A percentile compares a stretch with the other conserved stretches of the same genome.
These are phyloP conservation scores for Westerdykella aurantiaca DNA, from an alignment of 2,329 filamentous ascomycete genomes.

Conservation along the genomic window DNA sequence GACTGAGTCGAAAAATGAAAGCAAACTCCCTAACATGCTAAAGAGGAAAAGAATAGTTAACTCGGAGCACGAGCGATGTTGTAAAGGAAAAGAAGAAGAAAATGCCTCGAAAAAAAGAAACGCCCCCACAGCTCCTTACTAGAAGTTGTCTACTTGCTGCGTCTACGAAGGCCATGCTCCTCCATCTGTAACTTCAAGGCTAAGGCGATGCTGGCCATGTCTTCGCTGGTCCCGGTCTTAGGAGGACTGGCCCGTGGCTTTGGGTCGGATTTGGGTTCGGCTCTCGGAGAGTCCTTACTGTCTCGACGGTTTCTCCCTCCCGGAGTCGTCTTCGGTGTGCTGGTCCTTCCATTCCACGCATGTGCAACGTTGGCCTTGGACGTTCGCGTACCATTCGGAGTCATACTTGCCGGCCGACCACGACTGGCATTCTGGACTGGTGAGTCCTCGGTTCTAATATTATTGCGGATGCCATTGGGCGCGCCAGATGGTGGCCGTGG, in stretches of 20 bases:
- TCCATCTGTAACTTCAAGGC: constrained; percentile 27
- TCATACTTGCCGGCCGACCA: constrained; percentile 2
- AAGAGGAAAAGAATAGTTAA: not conserved
- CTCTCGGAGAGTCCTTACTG: constrained; percentile 25
- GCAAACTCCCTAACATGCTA: not conserved
- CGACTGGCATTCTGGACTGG: constrained; percentile 1
- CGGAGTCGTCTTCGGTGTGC: constrained; percentile 27
- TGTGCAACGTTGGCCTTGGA: constrained; percentile 6
- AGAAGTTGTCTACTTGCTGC: constrained; percentile 12
- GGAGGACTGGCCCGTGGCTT: constrained; percentile 7
- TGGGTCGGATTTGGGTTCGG: constrained; percentile 13
- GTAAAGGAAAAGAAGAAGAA: no score
- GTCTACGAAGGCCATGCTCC: constrained; percentile 25
- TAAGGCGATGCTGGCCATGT: constrained; percentile 24
- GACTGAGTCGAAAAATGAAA: not conserved
- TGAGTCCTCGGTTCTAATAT: constrained; percentile 6
- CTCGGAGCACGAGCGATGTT: no score
- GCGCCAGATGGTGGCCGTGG: not conserved
- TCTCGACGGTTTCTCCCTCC: constrained; percentile 14
- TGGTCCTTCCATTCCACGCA: constrained; percentile 16
- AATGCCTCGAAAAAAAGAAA: no score
- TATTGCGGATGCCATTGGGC: constrained; percentile 1
- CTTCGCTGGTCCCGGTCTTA: constrained; percentile 11
- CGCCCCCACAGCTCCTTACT: no score
- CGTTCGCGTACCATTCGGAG: constrained; percentile 8